Evolutionary conservation across 2,329 filamentous ascomycete genomes (phyloP), one percentile per base, ranked within the genome.

Genomic region (Ambrosiella xylebori): DNA sequence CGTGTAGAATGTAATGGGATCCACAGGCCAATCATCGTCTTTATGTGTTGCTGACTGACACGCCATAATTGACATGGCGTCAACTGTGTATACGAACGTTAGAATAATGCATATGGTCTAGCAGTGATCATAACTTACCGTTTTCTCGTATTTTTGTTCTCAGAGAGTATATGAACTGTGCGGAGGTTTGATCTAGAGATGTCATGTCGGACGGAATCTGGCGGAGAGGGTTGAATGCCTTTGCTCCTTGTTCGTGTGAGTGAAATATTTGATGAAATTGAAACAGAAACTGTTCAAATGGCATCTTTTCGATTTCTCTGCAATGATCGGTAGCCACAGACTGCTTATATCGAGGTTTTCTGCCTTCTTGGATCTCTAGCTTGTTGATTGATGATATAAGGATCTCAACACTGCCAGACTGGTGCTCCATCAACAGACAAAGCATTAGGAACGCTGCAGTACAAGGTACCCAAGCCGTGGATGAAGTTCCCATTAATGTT

Each of bases 211-310:
- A 54, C 15, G 52, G 36, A 3, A 9, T 37, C 8, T 40, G n/a
- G 37, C 35, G 35, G n/a, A 81, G 65, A 15, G 78, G 78, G 63
- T 80, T 81, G 64, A 79, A 81, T 54, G 76, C 70, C 65, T 70
- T 75, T 7, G 71, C 65, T 61, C 79, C 75, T 62, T 70, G 70
- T 57, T 70, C 72, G 64, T 79, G 76, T 17, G 78, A 80, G 69
- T 79, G 76, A 63, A 79, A 81, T 58, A 79, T 71, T 64, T 79
- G 73, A 65, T 81, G 78, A 65, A 81, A 81, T 66, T 79, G 77
- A 62, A 76, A 78, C 2, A 75, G 76, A 63, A 81, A 79, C 66
- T 81, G 77, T 66, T 74, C 76, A 64, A 81, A 81, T 0, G 78
- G 78, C 69, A 80, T 69, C 62, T 78, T 78, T 64, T 81, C 78